Conservation (phyloP, 768 basidiomycete genomes). For the Atractiella rhizophila region DNA sequence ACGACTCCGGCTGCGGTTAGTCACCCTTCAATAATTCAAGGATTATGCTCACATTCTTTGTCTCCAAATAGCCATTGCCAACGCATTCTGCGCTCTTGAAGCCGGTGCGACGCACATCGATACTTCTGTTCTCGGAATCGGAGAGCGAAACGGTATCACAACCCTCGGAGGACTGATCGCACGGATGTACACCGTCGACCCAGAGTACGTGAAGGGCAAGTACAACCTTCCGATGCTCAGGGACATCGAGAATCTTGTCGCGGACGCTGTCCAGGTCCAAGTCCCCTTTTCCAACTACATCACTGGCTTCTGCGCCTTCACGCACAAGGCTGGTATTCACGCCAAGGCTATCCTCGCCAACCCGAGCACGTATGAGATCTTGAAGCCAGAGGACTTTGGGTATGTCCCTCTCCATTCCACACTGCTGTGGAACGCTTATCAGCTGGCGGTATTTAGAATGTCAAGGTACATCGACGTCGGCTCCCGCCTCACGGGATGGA, state of each 20-base stretch:
- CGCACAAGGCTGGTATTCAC: conserved; percentile 99
- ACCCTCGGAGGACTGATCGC: conserved; percentile 90
- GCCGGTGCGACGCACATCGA: conserved; percentile 98
- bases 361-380: conserved; percentile 91
- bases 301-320: conserved; percentile 97
- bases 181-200: conserved; percentile 38
- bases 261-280: conserved; percentile 92
- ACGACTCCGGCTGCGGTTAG: conserved; percentile 79
- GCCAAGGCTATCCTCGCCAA: conserved; percentile 99
- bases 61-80: conserved; percentile 52
- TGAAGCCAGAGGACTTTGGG: conserved; percentile 96
- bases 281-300: conserved; percentile 62
- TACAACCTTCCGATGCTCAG: conserved; percentile 93
- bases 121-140: conserved; percentile 91
- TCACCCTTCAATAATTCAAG: background rate
- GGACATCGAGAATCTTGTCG: conserved; percentile 95
- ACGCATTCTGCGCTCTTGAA: conserved; percentile 91
- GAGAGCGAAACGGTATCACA: conserved; percentile 96
- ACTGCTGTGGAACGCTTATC: conserved; percentile 29
- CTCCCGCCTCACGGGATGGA: conserved; percentile 68
- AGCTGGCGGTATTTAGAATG: conserved; percentile 58
- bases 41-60: background rate
- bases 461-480: conserved; percentile 95
- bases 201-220: conserved; percentile 98
- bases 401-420: conserved; percentile 87